phyloP scores from a whole-genome alignment of 1,284 basidiomycete species.

The Pterulicium gracile region DNA sequence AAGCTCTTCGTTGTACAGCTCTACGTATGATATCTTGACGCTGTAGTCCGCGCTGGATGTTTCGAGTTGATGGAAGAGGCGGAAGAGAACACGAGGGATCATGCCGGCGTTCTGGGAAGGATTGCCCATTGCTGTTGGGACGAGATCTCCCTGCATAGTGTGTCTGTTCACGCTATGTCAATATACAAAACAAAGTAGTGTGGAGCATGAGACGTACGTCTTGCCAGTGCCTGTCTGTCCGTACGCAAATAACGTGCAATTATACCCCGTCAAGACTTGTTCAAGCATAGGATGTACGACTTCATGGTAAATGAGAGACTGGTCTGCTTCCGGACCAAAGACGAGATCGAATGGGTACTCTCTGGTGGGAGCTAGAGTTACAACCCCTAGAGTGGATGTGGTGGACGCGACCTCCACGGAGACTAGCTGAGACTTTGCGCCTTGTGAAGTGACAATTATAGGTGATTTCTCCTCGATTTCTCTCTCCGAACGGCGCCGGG shows the following conservation, averaged over 20 bases:
- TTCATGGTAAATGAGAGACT: slow-evolving; percentile 88
- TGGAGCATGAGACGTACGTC: slow-evolving; percentile 56
- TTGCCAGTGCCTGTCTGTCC: slow-evolving; percentile 99
- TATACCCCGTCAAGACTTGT: slow-evolving; percentile 92
- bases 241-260: slow-evolving; percentile 98
- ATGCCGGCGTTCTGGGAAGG: slow-evolving; percentile 90
- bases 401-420: slow-evolving; percentile 70
- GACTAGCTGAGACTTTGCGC: slow-evolving; percentile 63
- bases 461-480: slow-evolving; percentile 77
- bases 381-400: slow-evolving; percentile 50
- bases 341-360: slow-evolving; percentile 91
- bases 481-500: slow-evolving; percentile 70
- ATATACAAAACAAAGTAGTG: slow-evolving; percentile 5
- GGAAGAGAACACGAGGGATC: slow-evolving; percentile 93
- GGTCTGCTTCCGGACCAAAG: slow-evolving; percentile 96
- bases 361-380: slow-evolving; percentile 58
- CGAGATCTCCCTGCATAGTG: slow-evolving; percentile 91
- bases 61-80: slow-evolving; percentile 86
- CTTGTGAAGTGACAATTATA: slow-evolving; percentile 68
- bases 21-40: slow-evolving; percentile 91
- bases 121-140: slow-evolving; percentile 74
- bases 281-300: slow-evolving; percentile 90
- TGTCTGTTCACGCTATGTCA: slow-evolving; percentile 38
- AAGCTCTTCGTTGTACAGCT: slow-evolving; percentile 99
- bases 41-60: slow-evolving; percentile 72